Evolutionary conservation across 805 yeast species (phyloP), one percentile per base, ranked within the genome.

Genomic region (Yamadazyma philogaea): DNA sequence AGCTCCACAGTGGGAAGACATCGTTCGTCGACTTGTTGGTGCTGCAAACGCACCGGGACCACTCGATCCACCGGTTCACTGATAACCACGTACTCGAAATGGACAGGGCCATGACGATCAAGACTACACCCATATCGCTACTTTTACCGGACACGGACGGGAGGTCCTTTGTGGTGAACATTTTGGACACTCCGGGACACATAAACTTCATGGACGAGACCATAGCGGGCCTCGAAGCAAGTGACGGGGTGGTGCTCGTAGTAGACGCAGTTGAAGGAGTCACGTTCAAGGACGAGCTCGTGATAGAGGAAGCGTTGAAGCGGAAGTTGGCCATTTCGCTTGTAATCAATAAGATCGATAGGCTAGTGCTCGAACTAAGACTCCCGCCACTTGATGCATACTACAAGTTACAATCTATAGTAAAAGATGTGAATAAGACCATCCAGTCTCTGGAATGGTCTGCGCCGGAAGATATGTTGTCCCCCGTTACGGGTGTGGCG

Each of bases 121-220:
- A 81, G 52, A 40, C 83, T 1, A 64, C 82, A 1, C 81, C 87
- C 0, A 71, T 84, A 49, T 67, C 91, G 0, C 51, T 87, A 7
- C 57, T 90, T 6, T 59, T 83, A 12, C 77, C 75, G 0, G 78
- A 79, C 54, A 47, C 77, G 21, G 63, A 63, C 12, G 62, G 59
- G 11, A 78, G 75, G 47, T 82, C 95, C 0, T 61, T 66, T 14
- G 77, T 78, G 0, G 53, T 82, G 16, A 87, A 84, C 54, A 47
- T 90, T 0, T 50, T 88, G 0, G 99, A 95, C 54, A 70, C 96
- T 0, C 99, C 99, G 0, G 99, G 99, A 0, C 98, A 93, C 61
- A 75, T 78, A 0, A 82, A 88, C 55, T 93, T 93, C 55, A 64
- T 71, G 21, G 96, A 88, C 56, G 97, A 93, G 51, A 63, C 79